These are phyloP conservation scores for Colletotrichum eremochloae DNA, from an alignment of 2,329 filamentous ascomycete genomes.

Conservation along the genomic window DNA sequence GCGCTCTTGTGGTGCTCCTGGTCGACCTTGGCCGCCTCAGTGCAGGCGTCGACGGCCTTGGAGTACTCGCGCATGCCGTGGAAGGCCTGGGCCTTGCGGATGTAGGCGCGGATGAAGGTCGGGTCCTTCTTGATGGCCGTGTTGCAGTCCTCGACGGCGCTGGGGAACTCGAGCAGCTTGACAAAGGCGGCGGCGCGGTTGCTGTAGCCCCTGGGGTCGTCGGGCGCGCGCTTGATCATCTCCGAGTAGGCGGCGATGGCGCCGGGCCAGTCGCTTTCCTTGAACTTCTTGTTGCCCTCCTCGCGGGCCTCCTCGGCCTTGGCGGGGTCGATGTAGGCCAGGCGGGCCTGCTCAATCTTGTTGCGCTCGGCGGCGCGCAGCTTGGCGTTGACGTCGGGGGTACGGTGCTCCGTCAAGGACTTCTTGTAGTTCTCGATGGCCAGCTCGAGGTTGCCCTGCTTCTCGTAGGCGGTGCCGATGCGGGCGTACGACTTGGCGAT, in stretches of 20 bases:
- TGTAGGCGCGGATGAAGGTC: slow-evolving; percentile 94
- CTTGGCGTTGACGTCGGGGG: slow-evolving; percentile 92
- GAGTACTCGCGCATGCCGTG: slow-evolving; percentile 99
- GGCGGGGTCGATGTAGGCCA: slow-evolving; percentile 87
- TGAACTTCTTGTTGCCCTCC: slow-evolving; percentile 96
- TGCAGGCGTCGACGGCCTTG: slow-evolving; percentile 91
- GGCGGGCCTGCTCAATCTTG: slow-evolving; percentile 80
- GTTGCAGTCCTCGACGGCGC: slow-evolving; percentile 92
- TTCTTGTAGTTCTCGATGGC: slow-evolving; percentile 93
- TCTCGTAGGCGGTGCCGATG: slow-evolving; percentile 95
- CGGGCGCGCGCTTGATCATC: slow-evolving; percentile 95
- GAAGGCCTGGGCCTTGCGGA: slow-evolving; percentile 95
- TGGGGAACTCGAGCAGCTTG: slow-evolving; percentile 96
- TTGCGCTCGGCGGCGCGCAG: slow-evolving; percentile 90
- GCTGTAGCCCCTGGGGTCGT: slow-evolving; percentile 94
- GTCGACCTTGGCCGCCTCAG: slow-evolving; percentile 84
- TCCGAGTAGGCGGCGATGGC: slow-evolving; percentile 95
- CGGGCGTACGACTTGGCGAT: slow-evolving; percentile 98
- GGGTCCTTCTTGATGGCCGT: slow-evolving; percentile 90
- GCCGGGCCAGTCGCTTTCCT: slow-evolving; percentile 93
- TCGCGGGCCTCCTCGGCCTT: slow-evolving; percentile 97
- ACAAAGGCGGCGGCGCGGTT: slow-evolving; percentile 97
- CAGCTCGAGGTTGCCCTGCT: slow-evolving; percentile 80
- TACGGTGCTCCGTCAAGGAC: slow-evolving; percentile 96
- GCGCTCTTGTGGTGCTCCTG: slow-evolving; percentile 75